These are phyloP conservation scores for Ganoderma leucocontextum DNA, from an alignment of 1,284 basidiomycete species.

Conservation along the genomic window DNA sequence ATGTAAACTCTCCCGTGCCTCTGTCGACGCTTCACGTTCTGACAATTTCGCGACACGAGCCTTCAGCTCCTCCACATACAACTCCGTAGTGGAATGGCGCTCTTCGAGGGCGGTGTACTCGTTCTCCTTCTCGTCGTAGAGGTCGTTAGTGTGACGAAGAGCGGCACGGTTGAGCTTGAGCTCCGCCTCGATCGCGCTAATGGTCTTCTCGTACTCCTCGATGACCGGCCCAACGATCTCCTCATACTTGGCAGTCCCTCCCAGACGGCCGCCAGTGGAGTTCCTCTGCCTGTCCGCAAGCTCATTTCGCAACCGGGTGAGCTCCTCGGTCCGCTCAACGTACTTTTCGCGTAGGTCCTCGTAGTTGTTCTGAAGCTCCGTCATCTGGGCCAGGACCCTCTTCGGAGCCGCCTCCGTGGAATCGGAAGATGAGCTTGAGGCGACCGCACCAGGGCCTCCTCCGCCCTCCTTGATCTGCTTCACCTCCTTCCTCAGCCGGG, in stretches of 20 bases:
- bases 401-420: slow-evolving; percentile 65
- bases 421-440: slow-evolving; percentile 27
- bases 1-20: slow-evolving; percentile 58
- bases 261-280: slow-evolving; percentile 60
- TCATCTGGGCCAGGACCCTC: slow-evolving; percentile 79
- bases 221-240: slow-evolving; percentile 98
- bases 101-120: slow-evolving; percentile 74
- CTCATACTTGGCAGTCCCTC: slow-evolving; percentile 87
- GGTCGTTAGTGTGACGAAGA: slow-evolving; percentile 88
- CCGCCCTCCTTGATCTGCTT: slow-evolving; percentile 78
- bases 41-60: slow-evolving; percentile 81
- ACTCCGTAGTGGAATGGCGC: slow-evolving; percentile 80
- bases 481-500: slow-evolving; percentile 87
- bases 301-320: slow-evolving; percentile 79
- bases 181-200: slow-evolving; percentile 94
- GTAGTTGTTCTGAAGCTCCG: slow-evolving; percentile 83
- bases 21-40: slow-evolving; percentile 91
- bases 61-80: slow-evolving; percentile 88
- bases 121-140: slow-evolving; percentile 90
- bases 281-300: slow-evolving; percentile 75
- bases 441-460: slow-evolving; percentile 35
- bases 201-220: slow-evolving; percentile 98
- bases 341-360: slow-evolving; percentile 86
- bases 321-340: slow-evolving; percentile 87
- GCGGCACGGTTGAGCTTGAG: slow-evolving; percentile 91